A percentile compares a stretch with the other conserved stretches of the same genome.
Evolutionary conservation across 805 yeast species (phyloP).

Genomic region (Starmera amethionina): DNA sequence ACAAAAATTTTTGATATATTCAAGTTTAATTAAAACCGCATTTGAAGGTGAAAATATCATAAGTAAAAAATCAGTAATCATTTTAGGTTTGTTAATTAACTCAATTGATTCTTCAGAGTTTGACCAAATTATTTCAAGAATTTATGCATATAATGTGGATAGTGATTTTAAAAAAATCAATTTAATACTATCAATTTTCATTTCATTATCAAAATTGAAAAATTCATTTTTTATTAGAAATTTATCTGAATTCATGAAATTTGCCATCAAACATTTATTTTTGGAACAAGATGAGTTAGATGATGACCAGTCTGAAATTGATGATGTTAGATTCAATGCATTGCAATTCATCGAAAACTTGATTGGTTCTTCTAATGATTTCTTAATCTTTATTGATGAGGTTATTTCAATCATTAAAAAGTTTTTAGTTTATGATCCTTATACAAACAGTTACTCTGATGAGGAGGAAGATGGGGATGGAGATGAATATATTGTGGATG

Average conservation of each 20-base stretch:
- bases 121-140: slow-evolving; percentile 11
- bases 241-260: slow-evolving; percentile 12
- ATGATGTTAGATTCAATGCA: slow-evolving; percentile 43
- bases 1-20: slow-evolving; percentile 22
- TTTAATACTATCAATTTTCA: slow-evolving; percentile 12
- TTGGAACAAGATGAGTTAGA: slow-evolving; percentile 20
- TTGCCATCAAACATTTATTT: slow-evolving; percentile 16
- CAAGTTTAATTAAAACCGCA: slow-evolving; percentile 26
- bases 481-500: slow-evolving; percentile 21
- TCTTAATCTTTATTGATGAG: slow-evolving; percentile 17
- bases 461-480: slow-evolving; percentile 15
- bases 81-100: slow-evolving; percentile 33
- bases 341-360: slow-evolving; percentile 30
- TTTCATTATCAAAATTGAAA: slow-evolving; percentile 20
- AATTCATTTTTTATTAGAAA: slow-evolving; percentile 13
- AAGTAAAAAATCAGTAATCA: slow-evolving; percentile 39
- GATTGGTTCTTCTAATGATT: slow-evolving; percentile 27
- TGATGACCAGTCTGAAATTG: slow-evolving; percentile 32
- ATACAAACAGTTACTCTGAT: slow-evolving; percentile 22
- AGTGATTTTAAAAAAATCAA: slow-evolving; percentile 13
- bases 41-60: slow-evolving; percentile 34
- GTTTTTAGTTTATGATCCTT: slow-evolving; percentile 38
- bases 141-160: slow-evolving; percentile 7
- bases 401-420: slow-evolving; percentile 19
- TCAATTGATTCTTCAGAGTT: slow-evolving; percentile 18